Percentiles rank a stretch among this genome's conserved stretches.
Evolutionary conservation across 83 land plant genomes (phyloP).

Genomic region (Picea mariana): DNA sequence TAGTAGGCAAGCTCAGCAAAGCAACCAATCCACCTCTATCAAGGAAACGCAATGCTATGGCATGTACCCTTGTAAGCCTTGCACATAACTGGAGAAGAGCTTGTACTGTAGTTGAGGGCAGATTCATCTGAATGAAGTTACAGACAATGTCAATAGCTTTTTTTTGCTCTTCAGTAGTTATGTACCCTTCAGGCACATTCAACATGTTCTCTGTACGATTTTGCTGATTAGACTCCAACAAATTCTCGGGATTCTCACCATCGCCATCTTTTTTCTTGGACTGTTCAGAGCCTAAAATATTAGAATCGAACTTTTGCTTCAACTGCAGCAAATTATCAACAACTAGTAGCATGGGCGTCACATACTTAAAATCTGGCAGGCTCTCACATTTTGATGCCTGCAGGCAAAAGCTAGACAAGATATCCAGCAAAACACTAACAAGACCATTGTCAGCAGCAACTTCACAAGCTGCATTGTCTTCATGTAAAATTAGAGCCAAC

Average conservation of each 20-base stretch:
- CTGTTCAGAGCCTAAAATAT: neutral
- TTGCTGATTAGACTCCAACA: conserved; percentile 34
- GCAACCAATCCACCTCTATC: too few species aligned
- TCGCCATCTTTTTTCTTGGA: conserved; percentile 32
- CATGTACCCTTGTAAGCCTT: too few species aligned
- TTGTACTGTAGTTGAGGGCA: conserved; percentile 46
- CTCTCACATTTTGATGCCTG: conserved; percentile 29
- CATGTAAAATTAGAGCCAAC: conserved; percentile 84
- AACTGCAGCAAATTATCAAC: conserved; percentile 78
- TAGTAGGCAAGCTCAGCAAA: too few species aligned
- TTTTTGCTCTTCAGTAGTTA: conserved; percentile 48
- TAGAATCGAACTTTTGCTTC: conserved; percentile 62
- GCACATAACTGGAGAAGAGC: too few species aligned
- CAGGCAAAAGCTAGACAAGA: conserved; percentile 54
- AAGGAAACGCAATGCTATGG: too few species aligned
- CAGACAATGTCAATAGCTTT: conserved; percentile 77
- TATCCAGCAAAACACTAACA: conserved; percentile 58
- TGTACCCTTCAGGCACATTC: conserved; percentile 27
- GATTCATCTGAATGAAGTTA: conserved; percentile 56
- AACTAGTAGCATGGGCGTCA: conserved; percentile 82
- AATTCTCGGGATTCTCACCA: conserved; percentile 26
- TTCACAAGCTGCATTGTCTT: conserved; percentile 82
- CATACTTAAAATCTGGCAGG: conserved; percentile 77
- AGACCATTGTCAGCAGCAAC: conserved; percentile 72
- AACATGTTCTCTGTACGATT: conserved; percentile 19